These are phyloP conservation scores for Pseudogymnoascus sp. DNA, from an alignment of 2,329 filamentous ascomycete genomes.

Conservation along the genomic window DNA sequence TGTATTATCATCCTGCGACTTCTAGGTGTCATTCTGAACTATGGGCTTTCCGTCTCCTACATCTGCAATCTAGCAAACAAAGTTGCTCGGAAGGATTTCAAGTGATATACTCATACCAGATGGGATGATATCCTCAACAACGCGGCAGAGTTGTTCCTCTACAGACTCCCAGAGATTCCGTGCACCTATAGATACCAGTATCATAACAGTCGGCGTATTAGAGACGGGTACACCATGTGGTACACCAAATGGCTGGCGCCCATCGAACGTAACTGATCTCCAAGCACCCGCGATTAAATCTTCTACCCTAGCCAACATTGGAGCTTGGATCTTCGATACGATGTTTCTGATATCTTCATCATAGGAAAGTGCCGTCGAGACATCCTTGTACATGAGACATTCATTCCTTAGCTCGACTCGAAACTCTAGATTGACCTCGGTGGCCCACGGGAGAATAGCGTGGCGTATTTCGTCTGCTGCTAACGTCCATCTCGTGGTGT, in stretches of 20 bases:
- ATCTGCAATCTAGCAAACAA: background rate
- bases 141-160: background rate
- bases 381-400: background rate
- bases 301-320: background rate
- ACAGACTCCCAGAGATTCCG: background rate
- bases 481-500: background rate
- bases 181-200: background rate
- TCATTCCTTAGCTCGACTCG: background rate
- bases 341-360: background rate
- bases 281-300: background rate
- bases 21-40: too few species aligned
- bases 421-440: background rate
- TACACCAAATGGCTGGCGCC: background rate
- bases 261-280: background rate
- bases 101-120: background rate
- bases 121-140: background rate
- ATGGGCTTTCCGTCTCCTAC: too few species aligned
- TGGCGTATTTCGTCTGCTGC: background rate
- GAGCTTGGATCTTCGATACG: background rate
- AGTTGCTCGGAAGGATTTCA: background rate
- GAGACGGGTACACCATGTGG: background rate
- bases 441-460: background rate
- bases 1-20: too few species aligned
- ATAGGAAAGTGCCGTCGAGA: background rate
- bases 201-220: background rate